phyloP scores from a whole-genome alignment of 495 filamentous ascomycete genomes.

The Aspergillus taichungensis region DNA sequence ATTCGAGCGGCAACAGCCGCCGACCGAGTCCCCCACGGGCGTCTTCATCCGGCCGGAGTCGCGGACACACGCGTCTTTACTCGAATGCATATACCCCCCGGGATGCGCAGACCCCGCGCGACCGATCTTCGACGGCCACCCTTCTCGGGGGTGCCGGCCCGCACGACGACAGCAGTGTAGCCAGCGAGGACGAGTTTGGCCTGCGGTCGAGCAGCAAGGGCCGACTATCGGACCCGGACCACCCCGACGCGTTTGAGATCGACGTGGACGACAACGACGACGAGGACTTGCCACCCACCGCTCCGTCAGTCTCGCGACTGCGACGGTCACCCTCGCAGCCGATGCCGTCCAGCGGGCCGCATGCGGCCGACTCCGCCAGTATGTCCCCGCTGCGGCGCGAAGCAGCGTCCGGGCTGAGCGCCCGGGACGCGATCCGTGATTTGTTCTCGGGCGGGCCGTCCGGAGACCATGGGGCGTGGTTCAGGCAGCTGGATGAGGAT shows the following conservation, averaged over 20 bases:
- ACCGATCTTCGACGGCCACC: slow-evolving; percentile 32
- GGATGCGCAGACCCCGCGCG: slow-evolving; percentile 30
- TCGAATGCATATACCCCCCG: slow-evolving; percentile 50
- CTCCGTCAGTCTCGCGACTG: slow-evolving; percentile 32
- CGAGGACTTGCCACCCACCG: slow-evolving; percentile 44
- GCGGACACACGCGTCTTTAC: slow-evolving; percentile 39
- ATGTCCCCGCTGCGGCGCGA: slow-evolving; percentile 25
- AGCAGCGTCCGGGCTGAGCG: slow-evolving; percentile 23
- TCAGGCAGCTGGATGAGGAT: slow-evolving; percentile 88
- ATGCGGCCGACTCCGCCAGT: slow-evolving; percentile 19
- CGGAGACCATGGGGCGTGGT: slow-evolving; percentile 86
- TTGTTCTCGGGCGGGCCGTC: slow-evolving; percentile 60
- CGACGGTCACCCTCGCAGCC: slow-evolving; percentile 49
- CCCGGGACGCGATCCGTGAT: slow-evolving; percentile 61
- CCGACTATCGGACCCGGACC: slow-evolving; percentile 50
- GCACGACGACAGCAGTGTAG: slow-evolving; percentile 38
- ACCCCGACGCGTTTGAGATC: slow-evolving; percentile 42
- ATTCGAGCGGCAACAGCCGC: slow-evolving; percentile 47
- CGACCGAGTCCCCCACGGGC: slow-evolving; percentile 40
- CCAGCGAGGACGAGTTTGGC: slow-evolving; percentile 46
- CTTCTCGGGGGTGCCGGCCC: slow-evolving; percentile 28
- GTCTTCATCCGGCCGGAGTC: slow-evolving; percentile 33
- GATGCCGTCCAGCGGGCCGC: slow-evolving; percentile 15
- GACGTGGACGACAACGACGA: slow-evolving; percentile 34
- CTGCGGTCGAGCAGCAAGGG: slow-evolving; percentile 41